Evolutionary conservation across 768 basidiomycete species (phyloP).

Genomic region (Termitomyces sp.): DNA sequence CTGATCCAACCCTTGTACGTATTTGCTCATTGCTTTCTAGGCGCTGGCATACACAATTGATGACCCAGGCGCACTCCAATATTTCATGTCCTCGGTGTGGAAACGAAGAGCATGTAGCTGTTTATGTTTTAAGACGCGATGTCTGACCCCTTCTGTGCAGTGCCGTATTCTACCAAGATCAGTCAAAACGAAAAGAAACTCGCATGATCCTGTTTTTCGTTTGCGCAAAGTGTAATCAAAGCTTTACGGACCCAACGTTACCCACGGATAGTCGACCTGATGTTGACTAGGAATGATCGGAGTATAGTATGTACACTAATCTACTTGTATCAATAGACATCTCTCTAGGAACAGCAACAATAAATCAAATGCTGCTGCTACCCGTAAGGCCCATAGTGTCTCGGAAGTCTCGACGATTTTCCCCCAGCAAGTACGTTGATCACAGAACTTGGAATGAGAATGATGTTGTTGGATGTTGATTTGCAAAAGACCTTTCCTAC

Average conservation of each 20-base stretch:
- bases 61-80: slow-evolving; percentile 70
- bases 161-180: slow-evolving; percentile 93
- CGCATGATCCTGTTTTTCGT: slow-evolving; percentile 92
- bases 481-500: not conserved
- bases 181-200: slow-evolving; percentile 94
- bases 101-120: slow-evolving; percentile 62
- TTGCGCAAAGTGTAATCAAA: slow-evolving; percentile 75
- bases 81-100: slow-evolving; percentile 81
- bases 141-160: slow-evolving; percentile 33
- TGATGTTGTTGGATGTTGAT: not conserved
- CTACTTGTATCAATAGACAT: slow-evolving; percentile 5
- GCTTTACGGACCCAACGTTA: slow-evolving; percentile 66
- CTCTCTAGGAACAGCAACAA: not conserved
- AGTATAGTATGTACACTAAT: slow-evolving; percentile 12
- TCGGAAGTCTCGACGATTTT: not conserved
- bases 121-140: not conserved
- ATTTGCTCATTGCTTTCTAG: not conserved
- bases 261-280: slow-evolving; percentile 37
- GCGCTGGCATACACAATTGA: not conserved
- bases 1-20: slow-evolving; percentile 83
- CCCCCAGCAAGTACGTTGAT: not conserved
- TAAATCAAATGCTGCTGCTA: not conserved
- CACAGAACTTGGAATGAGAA: not conserved
- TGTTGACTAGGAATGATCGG: slow-evolving; percentile 13
- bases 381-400: no score